Evolutionary conservation across 495 filamentous ascomycete genomes (phyloP).

Genomic region (Aspergillus mulundensis): DNA sequence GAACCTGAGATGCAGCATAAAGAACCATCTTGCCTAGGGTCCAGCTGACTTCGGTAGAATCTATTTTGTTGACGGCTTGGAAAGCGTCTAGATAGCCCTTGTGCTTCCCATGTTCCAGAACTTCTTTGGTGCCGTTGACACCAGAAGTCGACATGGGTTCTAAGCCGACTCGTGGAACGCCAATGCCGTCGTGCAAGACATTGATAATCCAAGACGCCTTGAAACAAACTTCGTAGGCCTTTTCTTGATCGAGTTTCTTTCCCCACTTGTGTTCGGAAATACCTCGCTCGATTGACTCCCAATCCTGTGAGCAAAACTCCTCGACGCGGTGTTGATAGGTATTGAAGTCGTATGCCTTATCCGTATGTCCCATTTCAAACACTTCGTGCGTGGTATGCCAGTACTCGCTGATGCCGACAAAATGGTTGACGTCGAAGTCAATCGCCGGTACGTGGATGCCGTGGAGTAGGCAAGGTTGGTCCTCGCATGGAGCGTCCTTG

Average conservation of each 20-base stretch:
- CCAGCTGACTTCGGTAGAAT: constrained; percentile 94
- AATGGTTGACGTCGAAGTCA: constrained; percentile 97
- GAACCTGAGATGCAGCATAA: constrained; percentile 86
- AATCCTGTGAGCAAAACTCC: constrained; percentile 80
- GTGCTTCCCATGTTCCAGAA: constrained; percentile 63
- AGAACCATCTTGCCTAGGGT: constrained; percentile 97
- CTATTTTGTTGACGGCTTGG: constrained; percentile 89
- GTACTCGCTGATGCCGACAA: constrained; percentile 96
- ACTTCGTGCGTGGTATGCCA: constrained; percentile 98
- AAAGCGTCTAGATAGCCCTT: constrained; percentile 87
- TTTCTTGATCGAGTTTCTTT: constrained; percentile 69
- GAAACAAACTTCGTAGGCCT: constrained; percentile 86
- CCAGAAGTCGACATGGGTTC: constrained; percentile 50
- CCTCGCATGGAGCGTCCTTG: constrained; percentile 79
- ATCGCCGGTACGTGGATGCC: constrained; percentile 91
- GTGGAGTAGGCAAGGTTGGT: constrained; percentile 82
- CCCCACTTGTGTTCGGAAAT: constrained; percentile 65
- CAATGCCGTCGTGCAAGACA: constrained; percentile 91
- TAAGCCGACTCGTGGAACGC: constrained; percentile 82
- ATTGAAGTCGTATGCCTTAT: constrained; percentile 85
- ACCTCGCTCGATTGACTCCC: constrained; percentile 65
- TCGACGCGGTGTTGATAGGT: constrained; percentile 84
- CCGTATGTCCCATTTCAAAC: constrained; percentile 74
- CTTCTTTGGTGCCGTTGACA: constrained; percentile 72
- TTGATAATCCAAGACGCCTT: constrained; percentile 98